A percentile compares a stretch with the other conserved stretches of the same genome.
Conservation (phyloP, 331 rosid species). For the Malus hybrid region DNA sequence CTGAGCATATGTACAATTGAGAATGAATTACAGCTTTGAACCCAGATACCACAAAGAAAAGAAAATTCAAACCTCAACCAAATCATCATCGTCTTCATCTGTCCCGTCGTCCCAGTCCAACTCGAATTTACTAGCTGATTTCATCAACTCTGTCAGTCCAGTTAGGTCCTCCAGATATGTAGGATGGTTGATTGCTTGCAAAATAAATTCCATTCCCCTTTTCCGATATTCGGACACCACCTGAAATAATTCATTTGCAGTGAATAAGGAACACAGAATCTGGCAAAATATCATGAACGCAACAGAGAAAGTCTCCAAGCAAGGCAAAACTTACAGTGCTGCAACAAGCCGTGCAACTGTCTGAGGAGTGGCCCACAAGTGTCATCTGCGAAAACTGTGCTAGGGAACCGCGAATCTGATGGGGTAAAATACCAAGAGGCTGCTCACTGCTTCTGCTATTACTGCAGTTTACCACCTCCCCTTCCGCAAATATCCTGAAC, state of each 20-base stretch:
- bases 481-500: constrained; percentile 75
- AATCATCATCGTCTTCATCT: constrained; percentile 46
- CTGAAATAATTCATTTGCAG: constrained; percentile 22
- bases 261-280: neutral
- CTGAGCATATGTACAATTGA: constrained; percentile 31
- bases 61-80: constrained; percentile 44
- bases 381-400: constrained; percentile 83
- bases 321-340: constrained; percentile 42
- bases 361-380: constrained; percentile 70
- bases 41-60: neutral
- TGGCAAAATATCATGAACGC: neutral
- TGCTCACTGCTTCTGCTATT: constrained; percentile 42
- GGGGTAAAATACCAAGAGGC: constrained; percentile 90
- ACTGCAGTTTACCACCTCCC: constrained; percentile 38
- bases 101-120: constrained; percentile 57
- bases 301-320: neutral
- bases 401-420: constrained; percentile 83
- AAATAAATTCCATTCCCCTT: constrained; percentile 57
- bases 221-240: constrained; percentile 65
- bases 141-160: constrained; percentile 82
- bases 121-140: constrained; percentile 46
- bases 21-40: neutral
- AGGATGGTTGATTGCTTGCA: constrained; percentile 83
- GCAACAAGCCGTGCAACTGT: constrained; percentile 86
- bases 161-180: constrained; percentile 84